A percentile compares a stretch with the other conserved stretches of the same genome.
These are phyloP conservation scores for Dipteronia dyeriana DNA, from an alignment of 345 rosid species.

Conservation along the genomic window DNA sequence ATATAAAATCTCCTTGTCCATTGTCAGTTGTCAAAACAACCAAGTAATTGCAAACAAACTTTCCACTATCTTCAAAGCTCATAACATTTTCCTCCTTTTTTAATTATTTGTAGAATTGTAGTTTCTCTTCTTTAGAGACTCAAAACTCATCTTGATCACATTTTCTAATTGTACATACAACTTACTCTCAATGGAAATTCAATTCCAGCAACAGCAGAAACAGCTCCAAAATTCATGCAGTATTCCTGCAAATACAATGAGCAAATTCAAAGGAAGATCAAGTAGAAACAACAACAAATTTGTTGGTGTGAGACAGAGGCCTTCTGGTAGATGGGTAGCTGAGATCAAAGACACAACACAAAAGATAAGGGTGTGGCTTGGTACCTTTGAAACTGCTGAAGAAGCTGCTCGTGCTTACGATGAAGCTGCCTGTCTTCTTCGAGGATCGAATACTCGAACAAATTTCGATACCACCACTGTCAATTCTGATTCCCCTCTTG, in stretches of 20 bases:
- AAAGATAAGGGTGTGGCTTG: constrained; percentile 82
- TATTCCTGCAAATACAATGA: constrained; percentile 25
- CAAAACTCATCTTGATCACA: neutral
- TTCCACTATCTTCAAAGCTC: neutral
- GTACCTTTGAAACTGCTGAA: constrained; percentile 75
- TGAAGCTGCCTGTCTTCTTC: constrained; percentile 80
- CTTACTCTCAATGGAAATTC: constrained; percentile 45
- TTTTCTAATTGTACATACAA: neutral
- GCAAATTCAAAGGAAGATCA: constrained; percentile 45
- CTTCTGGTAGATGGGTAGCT: constrained; percentile 85
- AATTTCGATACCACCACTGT: constrained; percentile 57
- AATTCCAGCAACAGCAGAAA: constrained; percentile 41
- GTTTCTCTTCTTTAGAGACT: neutral
- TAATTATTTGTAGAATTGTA: neutral
- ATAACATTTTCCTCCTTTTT: neutral
- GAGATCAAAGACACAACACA: constrained; percentile 82
- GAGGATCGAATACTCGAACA: constrained; percentile 77
- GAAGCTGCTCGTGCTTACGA: constrained; percentile 79
- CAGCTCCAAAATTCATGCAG: constrained; percentile 14
- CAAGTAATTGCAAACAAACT: constrained; percentile 21
- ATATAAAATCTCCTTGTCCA: constrained; percentile 20
- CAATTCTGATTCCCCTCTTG: constrained; percentile 62
- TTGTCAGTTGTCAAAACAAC: constrained; percentile 16
- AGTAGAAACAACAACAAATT: constrained; percentile 40
- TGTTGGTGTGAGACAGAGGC: constrained; percentile 76